A percentile compares a stretch with the other conserved stretches of the same genome.
Conservation (phyloP, 345 rosid species). For the Pugionium cornutum region DNA sequence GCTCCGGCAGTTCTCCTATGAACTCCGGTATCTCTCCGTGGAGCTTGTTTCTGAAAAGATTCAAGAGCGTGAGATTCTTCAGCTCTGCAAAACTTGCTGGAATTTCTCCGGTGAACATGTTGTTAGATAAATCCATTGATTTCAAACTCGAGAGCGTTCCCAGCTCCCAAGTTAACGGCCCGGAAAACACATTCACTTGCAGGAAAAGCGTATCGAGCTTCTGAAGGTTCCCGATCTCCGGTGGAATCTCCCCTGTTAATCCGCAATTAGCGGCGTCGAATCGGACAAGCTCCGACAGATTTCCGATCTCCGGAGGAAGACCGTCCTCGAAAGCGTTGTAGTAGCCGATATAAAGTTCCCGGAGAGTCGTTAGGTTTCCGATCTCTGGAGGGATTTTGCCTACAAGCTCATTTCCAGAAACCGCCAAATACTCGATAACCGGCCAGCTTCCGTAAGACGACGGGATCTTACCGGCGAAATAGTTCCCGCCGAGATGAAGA, state of each 20-base stretch:
- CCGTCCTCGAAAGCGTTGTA: constrained; percentile 64
- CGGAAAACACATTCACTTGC: constrained; percentile 74
- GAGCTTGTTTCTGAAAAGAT: constrained; percentile 82
- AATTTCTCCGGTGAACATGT: constrained; percentile 75
- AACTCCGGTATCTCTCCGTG: constrained; percentile 80
- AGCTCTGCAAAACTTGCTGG: constrained; percentile 56
- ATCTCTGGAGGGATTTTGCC: constrained; percentile 79
- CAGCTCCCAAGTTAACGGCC: constrained; percentile 58
- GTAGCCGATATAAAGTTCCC: constrained; percentile 80
- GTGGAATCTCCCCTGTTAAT: constrained; percentile 64
- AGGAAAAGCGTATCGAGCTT: constrained; percentile 80
- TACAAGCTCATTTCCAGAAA: constrained; percentile 74
- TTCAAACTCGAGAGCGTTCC: constrained; percentile 68
- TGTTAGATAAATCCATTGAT: constrained; percentile 88
- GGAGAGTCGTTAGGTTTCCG: constrained; percentile 63
- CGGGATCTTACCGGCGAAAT: constrained; percentile 69
- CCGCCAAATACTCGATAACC: constrained; percentile 65
- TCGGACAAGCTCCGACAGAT: constrained; percentile 59
- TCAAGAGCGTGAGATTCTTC: constrained; percentile 68
- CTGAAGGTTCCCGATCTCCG: constrained; percentile 64
- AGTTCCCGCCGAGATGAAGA: constrained; percentile 89
- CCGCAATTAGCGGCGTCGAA: constrained; percentile 75
- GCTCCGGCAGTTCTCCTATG: constrained; percentile 67
- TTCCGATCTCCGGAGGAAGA: constrained; percentile 80
- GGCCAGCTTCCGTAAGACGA: constrained; percentile 72